Base-by-base conservation (phyloP, 176 grass and related monocot species). In the Poa pratensis region DNA sequence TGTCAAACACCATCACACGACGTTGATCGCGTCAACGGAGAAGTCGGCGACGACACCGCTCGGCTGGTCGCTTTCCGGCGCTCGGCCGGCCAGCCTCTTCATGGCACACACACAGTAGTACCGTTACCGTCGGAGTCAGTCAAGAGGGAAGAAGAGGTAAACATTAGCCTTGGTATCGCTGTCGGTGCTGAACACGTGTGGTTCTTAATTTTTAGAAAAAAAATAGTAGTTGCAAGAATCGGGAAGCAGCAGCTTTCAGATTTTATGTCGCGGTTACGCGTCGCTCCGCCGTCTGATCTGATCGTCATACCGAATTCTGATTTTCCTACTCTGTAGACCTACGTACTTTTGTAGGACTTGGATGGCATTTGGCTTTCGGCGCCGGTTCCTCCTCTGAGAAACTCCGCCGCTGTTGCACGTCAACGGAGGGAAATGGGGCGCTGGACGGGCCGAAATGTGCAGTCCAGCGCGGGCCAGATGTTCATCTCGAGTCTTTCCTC, bases 251-350 rank as follows among this genome's bases (percentile, higher is more conserved):
- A 3, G 69, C 69, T 48, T 42, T 72, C 69, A 2, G 69, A 4
- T 73, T 73, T 73, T 16, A 73, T 73, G 69, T 24, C 42, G 69
- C 69, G 69, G 69, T 73, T 73, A 17, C 42, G n/a, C 69, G 69
- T 73, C 69, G 6, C 22, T 24, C 3, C 20, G 12, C 68, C 18
- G 67, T n/a, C n/a, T n/a, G n/a, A n/a, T 24, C 11, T 46, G 13
- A 6, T 70, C 40, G 37, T 19, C 20, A 10, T n/a, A 45, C 37
- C 9, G 37, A 4, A 43, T n/a, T 22, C 18, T 42, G 5, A 14
- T 23, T 19, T n/a, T n/a, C n/a, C n/a, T n/a, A n/a, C n/a, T n/a
- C n/a, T n/a, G n/a, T n/a, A n/a, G n/a, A n/a, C n/a, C n/a, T n/a
- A n/a, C n/a, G n/a, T n/a, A n/a, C n/a, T n/a, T n/a, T n/a, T n/a